A percentile compares a stretch with the other conserved stretches of the same genome.
Evolutionary conservation across 768 basidiomycete species (phyloP).

Genomic region (Tylopilus vinaceipallidus): DNA sequence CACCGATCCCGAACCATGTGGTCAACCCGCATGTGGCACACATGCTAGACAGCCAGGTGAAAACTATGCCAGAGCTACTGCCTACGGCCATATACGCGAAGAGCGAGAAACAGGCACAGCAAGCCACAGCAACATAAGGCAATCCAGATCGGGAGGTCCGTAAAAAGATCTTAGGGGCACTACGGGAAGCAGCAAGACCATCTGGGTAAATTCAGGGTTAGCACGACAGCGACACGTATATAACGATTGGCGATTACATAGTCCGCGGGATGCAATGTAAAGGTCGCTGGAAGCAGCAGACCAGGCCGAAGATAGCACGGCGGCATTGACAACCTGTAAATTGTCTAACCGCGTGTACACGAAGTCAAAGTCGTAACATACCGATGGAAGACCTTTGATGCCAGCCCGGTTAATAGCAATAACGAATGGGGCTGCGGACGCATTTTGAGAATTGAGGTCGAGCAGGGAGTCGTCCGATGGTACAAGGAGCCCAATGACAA

Average conservation of each 20-base stretch:
- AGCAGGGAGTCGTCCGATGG: slow-evolving; percentile 42
- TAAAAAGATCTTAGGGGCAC: slow-evolving; percentile 50
- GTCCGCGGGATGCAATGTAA: slow-evolving; percentile 33
- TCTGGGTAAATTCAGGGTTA: slow-evolving; percentile 37
- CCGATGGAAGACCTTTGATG: slow-evolving; percentile 51
- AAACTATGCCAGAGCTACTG: slow-evolving; percentile 35
- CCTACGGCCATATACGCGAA: slow-evolving; percentile 40
- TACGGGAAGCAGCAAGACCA: slow-evolving; percentile 47
- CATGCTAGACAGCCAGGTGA: slow-evolving; percentile 37
- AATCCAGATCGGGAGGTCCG: slow-evolving; percentile 38
- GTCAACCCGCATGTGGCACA: slow-evolving; percentile 38
- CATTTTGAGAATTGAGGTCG: slow-evolving; percentile 35
- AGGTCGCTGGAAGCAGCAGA: slow-evolving; percentile 37
- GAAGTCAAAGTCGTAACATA: slow-evolving; percentile 12
- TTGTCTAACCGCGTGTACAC: neutral
- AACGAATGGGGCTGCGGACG: slow-evolving; percentile 49
- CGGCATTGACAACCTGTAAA: slow-evolving; percentile 29
- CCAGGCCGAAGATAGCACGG: slow-evolving; percentile 43
- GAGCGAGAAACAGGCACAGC: slow-evolving; percentile 29
- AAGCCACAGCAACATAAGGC: slow-evolving; percentile 40
- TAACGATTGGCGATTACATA: slow-evolving; percentile 22
- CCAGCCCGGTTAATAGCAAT: slow-evolving; percentile 49
- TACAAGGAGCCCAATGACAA: slow-evolving; percentile 46
- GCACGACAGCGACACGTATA: neutral
- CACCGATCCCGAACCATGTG: slow-evolving; percentile 40